Evolutionary conservation across 2,329 filamentous ascomycete genomes (phyloP).

Genomic region (Trichoderma brevicompactum): DNA sequence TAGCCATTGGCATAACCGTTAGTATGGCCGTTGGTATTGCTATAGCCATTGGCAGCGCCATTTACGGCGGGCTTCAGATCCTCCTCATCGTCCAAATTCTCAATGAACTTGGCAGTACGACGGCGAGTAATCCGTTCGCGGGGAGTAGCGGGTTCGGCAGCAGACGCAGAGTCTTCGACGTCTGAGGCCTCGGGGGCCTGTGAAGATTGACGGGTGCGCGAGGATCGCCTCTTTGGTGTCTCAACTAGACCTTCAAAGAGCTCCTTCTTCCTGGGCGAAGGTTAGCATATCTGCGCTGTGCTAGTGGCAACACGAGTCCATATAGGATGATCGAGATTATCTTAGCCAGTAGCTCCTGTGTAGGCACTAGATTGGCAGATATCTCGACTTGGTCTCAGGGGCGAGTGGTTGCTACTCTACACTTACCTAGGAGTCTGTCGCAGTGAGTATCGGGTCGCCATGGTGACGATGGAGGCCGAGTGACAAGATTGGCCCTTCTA

Average conservation of each 20-base stretch:
- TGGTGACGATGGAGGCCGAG: constrained; percentile 27
- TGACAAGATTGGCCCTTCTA: neutral
- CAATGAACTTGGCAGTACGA: constrained; percentile 55
- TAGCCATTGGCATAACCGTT: constrained; percentile 33
- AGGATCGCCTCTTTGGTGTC: constrained; percentile 53
- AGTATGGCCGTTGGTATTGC: neutral
- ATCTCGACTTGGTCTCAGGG: neutral
- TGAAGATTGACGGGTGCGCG: constrained; percentile 54
- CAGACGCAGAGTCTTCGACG: constrained; percentile 55
- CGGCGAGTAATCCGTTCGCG: constrained; percentile 47
- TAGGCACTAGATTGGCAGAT: neutral
- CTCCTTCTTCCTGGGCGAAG: constrained; percentile 56
- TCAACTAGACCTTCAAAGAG: constrained; percentile 65
- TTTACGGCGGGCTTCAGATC: constrained; percentile 40
- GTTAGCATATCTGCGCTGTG: neutral
- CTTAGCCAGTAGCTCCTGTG: neutral
- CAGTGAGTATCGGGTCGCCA: constrained; percentile 39
- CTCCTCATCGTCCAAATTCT: constrained; percentile 51
- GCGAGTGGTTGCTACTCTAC: neutral
- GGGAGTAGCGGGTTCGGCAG: constrained; percentile 47
- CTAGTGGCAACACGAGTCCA: neutral
- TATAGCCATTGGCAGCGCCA: constrained; percentile 37
- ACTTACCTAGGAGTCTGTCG: constrained; percentile 41
- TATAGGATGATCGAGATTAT: neutral
- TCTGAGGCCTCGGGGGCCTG: constrained; percentile 51